Percentiles rank a stretch among this genome's conserved stretches.
phyloP scores from a whole-genome alignment of 2,329 filamentous ascomycete genomes.

The Lachnellula hyalina region DNA sequence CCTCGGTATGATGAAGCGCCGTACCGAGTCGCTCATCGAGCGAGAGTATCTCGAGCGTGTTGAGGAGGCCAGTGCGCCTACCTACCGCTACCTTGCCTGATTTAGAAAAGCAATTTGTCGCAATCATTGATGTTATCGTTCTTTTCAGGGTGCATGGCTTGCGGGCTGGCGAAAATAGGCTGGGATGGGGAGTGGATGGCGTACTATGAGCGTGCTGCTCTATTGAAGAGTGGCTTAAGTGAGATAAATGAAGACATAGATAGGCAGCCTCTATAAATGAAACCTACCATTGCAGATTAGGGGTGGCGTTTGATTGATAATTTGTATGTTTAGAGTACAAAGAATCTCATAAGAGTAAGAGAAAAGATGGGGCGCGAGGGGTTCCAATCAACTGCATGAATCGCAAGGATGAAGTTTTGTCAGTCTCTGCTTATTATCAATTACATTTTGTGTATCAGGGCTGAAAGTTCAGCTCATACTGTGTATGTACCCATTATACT shows the following conservation, averaged over 20 bases:
- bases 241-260: not conserved
- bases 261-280: not conserved
- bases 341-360: no score
- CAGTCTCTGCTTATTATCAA: no score
- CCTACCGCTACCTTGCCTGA: conserved; percentile 67
- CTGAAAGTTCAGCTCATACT: no score
- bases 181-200: not conserved
- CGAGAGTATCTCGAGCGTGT: conserved; percentile 74
- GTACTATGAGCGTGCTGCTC: not conserved
- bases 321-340: no score
- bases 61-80: conserved; percentile 56
- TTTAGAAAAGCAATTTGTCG: not conserved
- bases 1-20: conserved; percentile 70
- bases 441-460: no score
- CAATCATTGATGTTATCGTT: not conserved
- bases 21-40: conserved; percentile 72
- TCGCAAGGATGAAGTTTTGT: no score
- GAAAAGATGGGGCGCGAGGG: no score
- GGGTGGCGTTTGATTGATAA: no score
- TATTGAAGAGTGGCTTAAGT: not conserved
- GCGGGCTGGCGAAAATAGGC: not conserved
- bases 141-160: not conserved
- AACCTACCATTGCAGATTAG: no score
- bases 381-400: no score
- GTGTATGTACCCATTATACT: no score